Evolutionary conservation across 1,284 basidiomycete genomes (phyloP).

Genomic region (Cerrena zonata): DNA sequence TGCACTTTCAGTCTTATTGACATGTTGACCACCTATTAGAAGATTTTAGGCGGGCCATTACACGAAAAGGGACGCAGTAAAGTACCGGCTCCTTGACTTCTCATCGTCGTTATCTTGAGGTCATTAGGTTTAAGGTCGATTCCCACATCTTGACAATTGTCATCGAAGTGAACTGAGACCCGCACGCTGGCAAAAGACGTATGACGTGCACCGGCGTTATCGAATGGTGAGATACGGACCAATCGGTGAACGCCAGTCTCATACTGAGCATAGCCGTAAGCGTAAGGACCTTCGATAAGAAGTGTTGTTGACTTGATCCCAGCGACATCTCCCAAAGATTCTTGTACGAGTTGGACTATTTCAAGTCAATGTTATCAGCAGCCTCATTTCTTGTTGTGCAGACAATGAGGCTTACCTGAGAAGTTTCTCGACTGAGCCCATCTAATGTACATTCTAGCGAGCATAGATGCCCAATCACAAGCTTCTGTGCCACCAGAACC

Average conservation of each 20-base stretch:
- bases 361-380: neutral
- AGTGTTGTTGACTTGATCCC: conserved; percentile 14
- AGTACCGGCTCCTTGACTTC: conserved; percentile 14
- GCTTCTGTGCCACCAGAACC: conserved; percentile 15
- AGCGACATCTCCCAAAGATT: conserved; percentile 10
- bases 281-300: conserved; percentile 14
- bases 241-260: conserved; percentile 18
- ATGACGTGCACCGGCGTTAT: conserved; percentile 8
- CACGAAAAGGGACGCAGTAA: neutral
- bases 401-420: conserved; percentile 8
- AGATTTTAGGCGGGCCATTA: neutral
- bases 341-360: conserved; percentile 14
- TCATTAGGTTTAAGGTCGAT: conserved; percentile 14
- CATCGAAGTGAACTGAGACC: conserved; percentile 17
- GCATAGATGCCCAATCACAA: conserved; percentile 17
- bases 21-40: conserved; percentile 11
- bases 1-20: conserved; percentile 12
- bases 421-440: conserved; percentile 17
- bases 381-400: neutral
- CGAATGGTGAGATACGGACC: conserved; percentile 12
- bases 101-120: conserved; percentile 15
- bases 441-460: conserved; percentile 17
- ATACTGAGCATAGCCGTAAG: conserved; percentile 18
- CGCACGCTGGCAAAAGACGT: conserved; percentile 16
- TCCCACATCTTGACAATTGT: conserved; percentile 6